Percentiles rank a stretch among this genome's conserved stretches.
These are phyloP conservation scores for Cladophialophora chaetospira DNA, from an alignment of 2,329 filamentous ascomycete species.

Conservation along the genomic window DNA sequence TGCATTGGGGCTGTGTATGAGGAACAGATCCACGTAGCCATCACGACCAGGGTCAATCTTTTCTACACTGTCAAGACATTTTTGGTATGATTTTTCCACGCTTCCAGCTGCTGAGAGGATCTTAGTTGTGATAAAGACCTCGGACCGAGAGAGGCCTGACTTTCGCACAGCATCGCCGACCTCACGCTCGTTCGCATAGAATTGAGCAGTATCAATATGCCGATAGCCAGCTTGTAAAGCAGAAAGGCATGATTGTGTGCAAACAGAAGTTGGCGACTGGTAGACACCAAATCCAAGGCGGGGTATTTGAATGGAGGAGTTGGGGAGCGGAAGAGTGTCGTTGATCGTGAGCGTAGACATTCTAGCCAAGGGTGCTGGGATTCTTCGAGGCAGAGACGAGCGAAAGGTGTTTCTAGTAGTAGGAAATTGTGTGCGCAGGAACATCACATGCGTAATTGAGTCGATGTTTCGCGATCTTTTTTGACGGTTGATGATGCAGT, in stretches of 20 bases:
- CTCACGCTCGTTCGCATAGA: constrained; percentile 69
- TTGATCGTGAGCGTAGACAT: constrained; percentile 46
- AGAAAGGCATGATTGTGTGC: constrained; percentile 59
- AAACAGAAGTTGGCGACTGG: constrained; percentile 57
- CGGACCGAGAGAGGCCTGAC: constrained; percentile 57
- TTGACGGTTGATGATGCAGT: too few relatives aligned
- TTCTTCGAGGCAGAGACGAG: background rate
- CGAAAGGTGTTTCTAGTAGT: background rate
- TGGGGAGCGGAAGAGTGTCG: constrained; percentile 54
- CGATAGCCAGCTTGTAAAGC: constrained; percentile 59
- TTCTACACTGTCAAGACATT: constrained; percentile 62
- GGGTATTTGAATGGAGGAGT: constrained; percentile 59
- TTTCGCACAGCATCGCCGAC: constrained; percentile 65
- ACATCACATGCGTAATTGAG: too few relatives aligned
- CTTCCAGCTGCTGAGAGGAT: constrained; percentile 59
- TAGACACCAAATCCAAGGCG: constrained; percentile 73
- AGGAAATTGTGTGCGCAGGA: background rate
- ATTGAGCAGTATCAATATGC: constrained; percentile 64
- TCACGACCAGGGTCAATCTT: constrained; percentile 57
- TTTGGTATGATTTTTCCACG: constrained; percentile 61
- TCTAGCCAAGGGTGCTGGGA: background rate
- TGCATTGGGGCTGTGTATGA: constrained; percentile 66
- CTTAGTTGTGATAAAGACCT: constrained; percentile 73
- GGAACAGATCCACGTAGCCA: constrained; percentile 70
- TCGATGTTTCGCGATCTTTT: too few relatives aligned